These are phyloP conservation scores for Pythium vanterpoolii DNA, from an alignment of 352 stramenopile species.

Conservation along the genomic window DNA sequence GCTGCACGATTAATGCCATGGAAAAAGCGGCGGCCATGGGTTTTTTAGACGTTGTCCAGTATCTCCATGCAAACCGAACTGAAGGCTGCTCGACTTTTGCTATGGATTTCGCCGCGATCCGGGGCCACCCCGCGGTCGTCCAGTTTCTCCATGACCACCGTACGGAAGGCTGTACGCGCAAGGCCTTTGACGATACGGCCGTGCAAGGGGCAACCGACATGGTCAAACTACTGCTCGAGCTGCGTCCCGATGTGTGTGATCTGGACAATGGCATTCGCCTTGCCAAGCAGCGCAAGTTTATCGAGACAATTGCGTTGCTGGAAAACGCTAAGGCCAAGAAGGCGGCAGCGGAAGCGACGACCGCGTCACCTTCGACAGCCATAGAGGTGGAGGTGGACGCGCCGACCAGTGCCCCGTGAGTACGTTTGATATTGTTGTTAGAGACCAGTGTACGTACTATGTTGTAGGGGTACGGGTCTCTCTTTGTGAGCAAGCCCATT, in stretches of 20 bases:
- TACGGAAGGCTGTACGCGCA: slow-evolving; percentile 42
- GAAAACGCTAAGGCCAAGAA: slow-evolving; percentile 16
- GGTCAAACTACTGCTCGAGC: slow-evolving; percentile 40
- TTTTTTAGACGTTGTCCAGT: slow-evolving; percentile 30
- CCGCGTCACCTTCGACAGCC: not conserved
- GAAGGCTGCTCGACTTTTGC: slow-evolving; percentile 47
- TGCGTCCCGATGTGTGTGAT: slow-evolving; percentile 32
- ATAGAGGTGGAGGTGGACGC: not conserved
- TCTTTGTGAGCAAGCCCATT: no score
- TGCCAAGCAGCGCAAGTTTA: slow-evolving; percentile 39
- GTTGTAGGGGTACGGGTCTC: no score
- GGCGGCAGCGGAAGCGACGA: not conserved
- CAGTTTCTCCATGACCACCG: slow-evolving; percentile 52
- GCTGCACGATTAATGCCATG: slow-evolving; percentile 30
- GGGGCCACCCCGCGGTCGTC: slow-evolving; percentile 40
- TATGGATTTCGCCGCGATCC: slow-evolving; percentile 52
- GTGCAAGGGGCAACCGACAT: slow-evolving; percentile 38
- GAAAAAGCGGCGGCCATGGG: slow-evolving; percentile 30
- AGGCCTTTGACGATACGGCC: slow-evolving; percentile 45
- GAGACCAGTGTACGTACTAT: not conserved
- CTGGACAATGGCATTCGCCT: slow-evolving; percentile 40
- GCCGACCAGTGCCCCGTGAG: no score
- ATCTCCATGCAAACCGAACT: slow-evolving; percentile 28
- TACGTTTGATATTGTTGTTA: not conserved
- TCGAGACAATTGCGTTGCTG: slow-evolving; percentile 22